Base-by-base conservation (phyloP, 1,139 yeast species). In the Pichia sp. region DNA sequence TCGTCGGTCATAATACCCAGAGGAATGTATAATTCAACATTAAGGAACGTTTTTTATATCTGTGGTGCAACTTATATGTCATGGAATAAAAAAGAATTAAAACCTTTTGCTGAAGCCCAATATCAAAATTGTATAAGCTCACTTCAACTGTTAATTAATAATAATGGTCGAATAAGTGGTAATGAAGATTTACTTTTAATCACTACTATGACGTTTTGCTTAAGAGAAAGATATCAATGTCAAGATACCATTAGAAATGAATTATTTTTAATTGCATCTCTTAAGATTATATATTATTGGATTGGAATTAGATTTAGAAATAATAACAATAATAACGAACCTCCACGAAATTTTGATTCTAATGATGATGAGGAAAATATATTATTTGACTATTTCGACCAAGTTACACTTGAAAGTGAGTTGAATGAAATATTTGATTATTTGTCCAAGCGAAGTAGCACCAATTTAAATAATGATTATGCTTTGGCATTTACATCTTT, bases 21-120 rank as follows among this genome's bases (percentile, higher is more conserved):
- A 29, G 42, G 46, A 18, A 42, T 43, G 2, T 25, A 42, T 31
- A 34, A 42, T 27, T 10, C 38, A 7, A 33, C 34, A 6, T 49
- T 69, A 35, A 57, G 64, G 34, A 61, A 59, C 30, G 61, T 69
- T 3, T 69, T 69, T 29, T 55, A 64, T 40, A 65, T 70, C 11
- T 69, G 73, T 54, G 75, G 74, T 8, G 63, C 60, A 3, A 66
- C 60, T 2, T 59, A 49, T 40, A 25, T 42, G 9, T 42, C 42
- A 10, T 45, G 48, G 48, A 32, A 45, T 26, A 42, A 37, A 5
- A 39, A 34, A 29, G 43, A 43, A 25, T 37, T 33, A 5, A 27
- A 35, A 29, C 8, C 29, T 5, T 34, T n/a, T 29, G 31, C 45
- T 4, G 48, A 45, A 38, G 3, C 5, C 2, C 34, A 42, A 26